phyloP scores from a whole-genome alignment of 768 basidiomycete genomes.

The Sistotremastrum suecicum region DNA sequence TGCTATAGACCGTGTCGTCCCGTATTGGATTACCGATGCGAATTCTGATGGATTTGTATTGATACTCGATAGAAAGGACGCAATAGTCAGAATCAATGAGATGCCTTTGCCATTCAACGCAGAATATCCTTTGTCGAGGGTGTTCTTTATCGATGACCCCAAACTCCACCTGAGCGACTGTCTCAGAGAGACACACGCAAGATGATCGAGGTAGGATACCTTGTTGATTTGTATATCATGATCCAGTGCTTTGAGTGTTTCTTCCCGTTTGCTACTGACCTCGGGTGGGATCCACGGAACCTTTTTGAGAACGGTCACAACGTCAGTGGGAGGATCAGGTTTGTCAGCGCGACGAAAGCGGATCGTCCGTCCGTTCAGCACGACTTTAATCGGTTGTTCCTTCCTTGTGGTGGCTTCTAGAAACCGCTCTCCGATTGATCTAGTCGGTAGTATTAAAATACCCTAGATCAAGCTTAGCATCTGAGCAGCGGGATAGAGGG shows the following conservation, averaged over 20 bases:
- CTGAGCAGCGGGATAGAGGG: slow-evolving; percentile 8
- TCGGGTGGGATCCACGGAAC: too few species aligned
- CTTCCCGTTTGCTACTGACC: background rate
- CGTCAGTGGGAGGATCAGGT: too few species aligned
- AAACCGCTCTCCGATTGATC: slow-evolving; percentile 29
- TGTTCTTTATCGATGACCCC: slow-evolving; percentile 36
- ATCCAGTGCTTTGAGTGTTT: slow-evolving; percentile 1
- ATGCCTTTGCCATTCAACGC: slow-evolving; percentile 52
- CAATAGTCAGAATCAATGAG: slow-evolving; percentile 27
- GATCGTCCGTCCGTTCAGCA: slow-evolving; percentile 9
- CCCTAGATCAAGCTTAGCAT: background rate
- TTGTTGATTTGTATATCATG: slow-evolving; percentile 26
- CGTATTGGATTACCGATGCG: slow-evolving; percentile 46
- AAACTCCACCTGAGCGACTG: slow-evolving; percentile 48
- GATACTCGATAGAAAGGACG: slow-evolving; percentile 52
- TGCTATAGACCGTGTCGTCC: slow-evolving; percentile 34
- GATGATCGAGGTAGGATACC: slow-evolving; percentile 36
- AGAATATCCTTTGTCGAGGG: slow-evolving; percentile 26
- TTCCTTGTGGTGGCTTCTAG: slow-evolving; percentile 24
- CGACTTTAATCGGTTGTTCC: slow-evolving; percentile 15
- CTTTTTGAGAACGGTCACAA: too few species aligned
- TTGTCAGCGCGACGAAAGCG: slow-evolving; percentile 1
- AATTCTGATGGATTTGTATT: slow-evolving; percentile 53
- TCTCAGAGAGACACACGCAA: background rate
- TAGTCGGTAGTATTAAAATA: slow-evolving; percentile 22